Percentiles rank a stretch among this genome's conserved stretches.
phyloP scores from a whole-genome alignment of 2,329 filamentous ascomycete genomes.

The Aspergillus transmontanensis region DNA sequence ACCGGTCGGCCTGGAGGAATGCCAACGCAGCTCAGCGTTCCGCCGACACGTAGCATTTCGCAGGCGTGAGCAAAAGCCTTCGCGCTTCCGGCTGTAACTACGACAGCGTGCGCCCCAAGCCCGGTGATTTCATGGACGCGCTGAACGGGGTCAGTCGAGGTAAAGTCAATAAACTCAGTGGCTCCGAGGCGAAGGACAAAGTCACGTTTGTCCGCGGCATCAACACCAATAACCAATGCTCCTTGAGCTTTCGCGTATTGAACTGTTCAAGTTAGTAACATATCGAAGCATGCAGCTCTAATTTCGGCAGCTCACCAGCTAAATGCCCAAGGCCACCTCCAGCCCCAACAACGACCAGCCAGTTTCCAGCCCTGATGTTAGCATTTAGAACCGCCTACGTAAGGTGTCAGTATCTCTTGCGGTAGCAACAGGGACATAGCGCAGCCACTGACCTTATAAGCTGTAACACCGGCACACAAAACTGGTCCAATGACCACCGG shows the following conservation, averaged over 20 bases:
- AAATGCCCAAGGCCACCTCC: constrained; percentile 51
- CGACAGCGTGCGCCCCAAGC: constrained; percentile 44
- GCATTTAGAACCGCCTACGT: constrained; percentile 46
- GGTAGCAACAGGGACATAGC: too few relatives aligned
- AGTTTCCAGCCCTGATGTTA: constrained; percentile 42
- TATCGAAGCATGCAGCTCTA: background rate
- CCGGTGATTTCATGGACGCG: constrained; percentile 41
- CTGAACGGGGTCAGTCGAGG: constrained; percentile 34
- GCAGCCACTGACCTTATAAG: constrained; percentile 40
- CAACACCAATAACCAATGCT: constrained; percentile 47
- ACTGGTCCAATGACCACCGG: constrained; percentile 45
- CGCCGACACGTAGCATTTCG: constrained; percentile 49
- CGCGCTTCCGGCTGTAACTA: constrained; percentile 47
- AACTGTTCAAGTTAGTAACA: constrained; percentile 29
- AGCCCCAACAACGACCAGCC: constrained; percentile 50
- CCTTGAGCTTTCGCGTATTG: constrained; percentile 49
- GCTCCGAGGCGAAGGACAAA: constrained; percentile 45
- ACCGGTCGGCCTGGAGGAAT: constrained; percentile 44
- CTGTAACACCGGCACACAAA: constrained; percentile 49
- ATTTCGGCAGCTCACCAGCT: constrained; percentile 34
- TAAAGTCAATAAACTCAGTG: constrained; percentile 46
- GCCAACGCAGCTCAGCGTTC: constrained; percentile 48
- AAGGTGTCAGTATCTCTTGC: background rate
- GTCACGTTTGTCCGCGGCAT: constrained; percentile 43
- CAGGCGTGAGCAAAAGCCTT: constrained; percentile 46